Conservation (phyloP, 1,284 basidiomycete genomes). For the Irpex rosettiformis region DNA sequence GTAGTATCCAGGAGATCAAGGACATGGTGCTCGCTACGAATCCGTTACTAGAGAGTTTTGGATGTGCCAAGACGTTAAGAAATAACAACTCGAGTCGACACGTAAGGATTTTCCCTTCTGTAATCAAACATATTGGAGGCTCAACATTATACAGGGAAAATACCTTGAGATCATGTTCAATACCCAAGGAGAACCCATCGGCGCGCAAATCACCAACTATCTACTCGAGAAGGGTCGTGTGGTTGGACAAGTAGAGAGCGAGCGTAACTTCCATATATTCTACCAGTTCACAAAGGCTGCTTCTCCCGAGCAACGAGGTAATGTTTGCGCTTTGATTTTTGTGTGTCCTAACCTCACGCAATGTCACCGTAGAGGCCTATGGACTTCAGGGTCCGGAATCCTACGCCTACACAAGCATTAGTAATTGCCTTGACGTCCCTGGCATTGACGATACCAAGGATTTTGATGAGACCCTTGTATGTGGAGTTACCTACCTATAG, state of each 20-base stretch:
- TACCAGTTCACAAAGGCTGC: slow-evolving; percentile 99
- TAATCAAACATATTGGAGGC: not conserved
- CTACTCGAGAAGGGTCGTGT: slow-evolving; percentile 97
- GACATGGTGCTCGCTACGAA: slow-evolving; percentile 99
- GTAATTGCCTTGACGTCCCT: slow-evolving; percentile 88
- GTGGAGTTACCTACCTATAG: slow-evolving; percentile 21
- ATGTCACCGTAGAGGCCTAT: slow-evolving; percentile 71
- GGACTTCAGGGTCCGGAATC: slow-evolving; percentile 97
- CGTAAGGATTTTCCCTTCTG: slow-evolving; percentile 48
- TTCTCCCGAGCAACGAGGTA: slow-evolving; percentile 82
- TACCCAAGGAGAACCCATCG: slow-evolving; percentile 86
- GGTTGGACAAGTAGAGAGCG: slow-evolving; percentile 94
- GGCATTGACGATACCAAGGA: slow-evolving; percentile 91
- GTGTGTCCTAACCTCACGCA: slow-evolving; percentile 7
- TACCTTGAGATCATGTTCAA: slow-evolving; percentile 99
- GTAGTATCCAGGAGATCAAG: slow-evolving; percentile 94
- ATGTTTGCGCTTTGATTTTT: slow-evolving; percentile 18
- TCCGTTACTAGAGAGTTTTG: slow-evolving; percentile 96
- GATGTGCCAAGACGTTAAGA: slow-evolving; percentile 97
- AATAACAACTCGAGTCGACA: slow-evolving; percentile 99
- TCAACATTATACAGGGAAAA: slow-evolving; percentile 68
- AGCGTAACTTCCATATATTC: slow-evolving; percentile 99
- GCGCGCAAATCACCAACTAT: slow-evolving; percentile 98
- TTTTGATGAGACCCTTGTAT: slow-evolving; percentile 83
- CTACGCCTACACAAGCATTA: slow-evolving; percentile 91